Base-by-base conservation (phyloP, 148 eudicot genomes). In the Bassia scoparia region DNA sequence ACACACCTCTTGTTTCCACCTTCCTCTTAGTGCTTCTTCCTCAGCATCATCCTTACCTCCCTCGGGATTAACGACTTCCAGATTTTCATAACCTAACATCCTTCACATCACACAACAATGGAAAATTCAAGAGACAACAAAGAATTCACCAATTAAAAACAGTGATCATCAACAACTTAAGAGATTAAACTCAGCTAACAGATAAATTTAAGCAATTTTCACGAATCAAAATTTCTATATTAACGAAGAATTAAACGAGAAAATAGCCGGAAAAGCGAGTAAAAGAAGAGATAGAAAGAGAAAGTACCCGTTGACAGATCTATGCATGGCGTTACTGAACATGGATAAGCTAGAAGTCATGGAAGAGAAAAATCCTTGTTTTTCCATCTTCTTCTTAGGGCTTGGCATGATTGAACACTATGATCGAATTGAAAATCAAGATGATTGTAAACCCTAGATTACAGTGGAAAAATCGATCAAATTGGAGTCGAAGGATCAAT, bases 51-150 rank as follows among this genome's bases (percentile, higher is more conserved):
- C 97, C 56, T 86, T 79, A 69, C 98, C 97, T 69, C 98, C 97
- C 46, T 94, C 98, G 8, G 98, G 98, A 80, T 91, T 94, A 73
- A 94, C 89, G 46, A 94, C 98, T 81, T 94, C 96, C 83, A 94
- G 61, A 59, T 92, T 92, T 77, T 94, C 98, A 78, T 85, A 85
- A 52, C 92, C 97, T 71, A 89, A 81, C 82, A 89, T 26, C 68
- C 97, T 91, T 72, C 66, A 37, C 3, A 77, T 31, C 74, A 54
- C 67, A 20, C 20, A 16, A 7, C 35, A 1, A 63, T 1, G 21
- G 0, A 10, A 3, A 59, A 26, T 62, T 9, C 35, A 1, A 33
- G 20, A 37, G 2, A 21, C 33, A 17, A 1, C 17, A 21, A 33
- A 33, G 29, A 5, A 29, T 30, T 30, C 63, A 60, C 37, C 6